Percentiles rank a stretch among this genome's conserved stretches.
Conservation (phyloP, 352 stramenopile species). For the Phytophthora quininea region DNA sequence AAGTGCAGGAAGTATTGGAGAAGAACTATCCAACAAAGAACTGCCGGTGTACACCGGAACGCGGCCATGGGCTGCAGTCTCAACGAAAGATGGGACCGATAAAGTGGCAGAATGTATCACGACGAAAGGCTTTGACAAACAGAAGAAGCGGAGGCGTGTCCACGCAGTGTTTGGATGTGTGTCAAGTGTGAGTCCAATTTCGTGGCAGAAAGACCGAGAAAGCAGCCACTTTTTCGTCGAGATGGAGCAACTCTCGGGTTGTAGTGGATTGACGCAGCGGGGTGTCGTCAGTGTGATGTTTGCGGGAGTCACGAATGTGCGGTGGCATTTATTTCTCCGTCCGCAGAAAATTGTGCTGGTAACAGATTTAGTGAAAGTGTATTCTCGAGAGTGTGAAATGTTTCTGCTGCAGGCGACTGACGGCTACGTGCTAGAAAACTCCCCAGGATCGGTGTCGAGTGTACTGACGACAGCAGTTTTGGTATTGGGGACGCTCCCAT, state of each 20-base stretch:
- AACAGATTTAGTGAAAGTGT: constrained; percentile 72
- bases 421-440: background rate
- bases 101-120: background rate
- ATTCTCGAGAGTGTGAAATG: constrained; percentile 59
- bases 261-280: constrained; percentile 11
- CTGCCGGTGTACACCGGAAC: constrained; percentile 49
- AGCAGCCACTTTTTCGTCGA: constrained; percentile 74
- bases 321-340: constrained; percentile 55
- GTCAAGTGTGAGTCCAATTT: constrained; percentile 59
- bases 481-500: constrained; percentile 23
- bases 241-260: constrained; percentile 38
- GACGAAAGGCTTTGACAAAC: constrained; percentile 6
- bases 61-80: constrained; percentile 29
- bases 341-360: constrained; percentile 51
- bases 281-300: constrained; percentile 63
- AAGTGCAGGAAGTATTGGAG: constrained; percentile 37
- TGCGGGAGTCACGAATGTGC: constrained; percentile 34
- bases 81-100: background rate
- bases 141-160: constrained; percentile 40
- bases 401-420: constrained; percentile 65
- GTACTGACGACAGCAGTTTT: constrained; percentile 31
- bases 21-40: constrained; percentile 43
- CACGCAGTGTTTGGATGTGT: constrained; percentile 58
- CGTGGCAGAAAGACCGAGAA: constrained; percentile 38
- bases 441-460: background rate